These are phyloP conservation scores for Colletotrichum ledebouriae DNA, from an alignment of 2,329 filamentous ascomycete species.

Conservation along the genomic window DNA sequence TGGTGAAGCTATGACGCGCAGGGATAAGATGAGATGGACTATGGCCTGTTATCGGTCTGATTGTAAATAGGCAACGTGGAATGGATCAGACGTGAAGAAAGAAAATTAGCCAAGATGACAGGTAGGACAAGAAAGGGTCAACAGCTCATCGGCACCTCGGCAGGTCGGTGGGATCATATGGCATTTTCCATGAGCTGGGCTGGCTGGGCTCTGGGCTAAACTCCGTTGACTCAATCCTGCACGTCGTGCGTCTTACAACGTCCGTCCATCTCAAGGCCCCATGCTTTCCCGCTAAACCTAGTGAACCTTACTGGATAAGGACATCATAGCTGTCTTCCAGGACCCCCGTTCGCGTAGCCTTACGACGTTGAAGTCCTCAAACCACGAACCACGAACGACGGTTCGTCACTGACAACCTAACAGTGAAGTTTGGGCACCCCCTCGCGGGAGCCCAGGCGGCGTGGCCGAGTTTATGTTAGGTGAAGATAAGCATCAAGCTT, in stretches of 20 bases:
- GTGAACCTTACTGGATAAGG: conserved; percentile 12
- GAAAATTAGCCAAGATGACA: conserved; percentile 41
- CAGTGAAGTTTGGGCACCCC: conserved; percentile 11
- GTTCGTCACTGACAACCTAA: conserved; percentile 19
- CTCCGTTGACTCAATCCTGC: conserved; percentile 37
- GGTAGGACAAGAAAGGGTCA: conserved; percentile 29
- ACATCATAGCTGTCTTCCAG: conserved; percentile 9
- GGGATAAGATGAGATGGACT: conserved; percentile 9
- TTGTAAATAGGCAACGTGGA: conserved; percentile 36
- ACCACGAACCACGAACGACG: conserved; percentile 30
- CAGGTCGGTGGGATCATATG: conserved; percentile 34
- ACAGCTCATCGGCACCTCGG: conserved; percentile 31
- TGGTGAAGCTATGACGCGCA: conserved; percentile 14
- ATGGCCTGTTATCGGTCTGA: conserved; percentile 19
- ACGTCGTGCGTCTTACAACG: not conserved
- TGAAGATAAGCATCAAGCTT: conserved; percentile 40
- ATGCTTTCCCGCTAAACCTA: conserved; percentile 14
- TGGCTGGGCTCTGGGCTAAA: conserved; percentile 28
- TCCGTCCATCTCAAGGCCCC: conserved; percentile 12
- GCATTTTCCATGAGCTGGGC: conserved; percentile 32
- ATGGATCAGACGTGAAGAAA: conserved; percentile 36
- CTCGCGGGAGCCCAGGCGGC: conserved; percentile 22
- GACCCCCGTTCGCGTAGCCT: conserved; percentile 35
- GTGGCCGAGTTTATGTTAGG: conserved; percentile 30
- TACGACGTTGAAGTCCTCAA: conserved; percentile 20